A percentile compares a stretch with the other conserved stretches of the same genome.
Evolutionary conservation across 352 stramenopile genomes (phyloP).

Genomic region (Pythium angustatum): DNA sequence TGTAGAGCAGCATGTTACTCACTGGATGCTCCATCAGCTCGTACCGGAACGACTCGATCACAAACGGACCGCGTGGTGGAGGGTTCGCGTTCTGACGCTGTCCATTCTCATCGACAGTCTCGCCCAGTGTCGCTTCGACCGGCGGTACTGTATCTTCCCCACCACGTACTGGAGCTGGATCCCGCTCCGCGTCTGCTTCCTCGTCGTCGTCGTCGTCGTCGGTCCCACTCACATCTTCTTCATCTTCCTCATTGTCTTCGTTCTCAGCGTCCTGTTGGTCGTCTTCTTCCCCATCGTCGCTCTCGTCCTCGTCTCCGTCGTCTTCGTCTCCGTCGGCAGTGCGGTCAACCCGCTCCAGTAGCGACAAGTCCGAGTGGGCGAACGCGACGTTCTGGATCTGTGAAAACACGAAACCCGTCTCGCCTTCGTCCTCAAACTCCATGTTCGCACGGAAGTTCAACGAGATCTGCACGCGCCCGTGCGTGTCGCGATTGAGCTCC

Average conservation of each 20-base stretch:
- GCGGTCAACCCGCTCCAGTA: constrained; percentile 1
- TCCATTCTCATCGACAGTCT: not conserved
- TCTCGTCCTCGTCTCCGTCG: not conserved
- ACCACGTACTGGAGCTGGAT: not conserved
- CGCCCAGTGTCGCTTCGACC: not conserved
- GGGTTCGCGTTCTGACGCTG: not conserved
- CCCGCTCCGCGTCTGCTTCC: not conserved
- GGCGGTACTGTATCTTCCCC: not conserved
- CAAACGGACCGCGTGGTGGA: constrained; percentile 12
- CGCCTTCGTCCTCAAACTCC: constrained; percentile 17
- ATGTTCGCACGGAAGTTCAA: constrained; percentile 8
- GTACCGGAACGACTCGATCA: constrained; percentile 21
- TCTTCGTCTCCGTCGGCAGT: not conserved
- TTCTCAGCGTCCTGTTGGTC: not conserved
- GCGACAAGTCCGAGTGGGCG: constrained; percentile 9
- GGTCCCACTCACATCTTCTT: not conserved
- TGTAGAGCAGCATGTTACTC: constrained; percentile 20
- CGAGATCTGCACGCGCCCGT: constrained; percentile 18
- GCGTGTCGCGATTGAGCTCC: constrained; percentile 3
- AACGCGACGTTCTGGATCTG: constrained; percentile 24
- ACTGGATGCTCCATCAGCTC: constrained; percentile 6
- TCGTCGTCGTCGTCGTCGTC: not conserved
- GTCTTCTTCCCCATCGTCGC: not conserved
- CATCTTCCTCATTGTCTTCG: not conserved
- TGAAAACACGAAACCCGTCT: constrained; percentile 14